A percentile compares a stretch with the other conserved stretches of the same genome.
Evolutionary conservation across 2,329 filamentous ascomycete genomes (phyloP).

Genomic region (Colletotrichum sp.): DNA sequence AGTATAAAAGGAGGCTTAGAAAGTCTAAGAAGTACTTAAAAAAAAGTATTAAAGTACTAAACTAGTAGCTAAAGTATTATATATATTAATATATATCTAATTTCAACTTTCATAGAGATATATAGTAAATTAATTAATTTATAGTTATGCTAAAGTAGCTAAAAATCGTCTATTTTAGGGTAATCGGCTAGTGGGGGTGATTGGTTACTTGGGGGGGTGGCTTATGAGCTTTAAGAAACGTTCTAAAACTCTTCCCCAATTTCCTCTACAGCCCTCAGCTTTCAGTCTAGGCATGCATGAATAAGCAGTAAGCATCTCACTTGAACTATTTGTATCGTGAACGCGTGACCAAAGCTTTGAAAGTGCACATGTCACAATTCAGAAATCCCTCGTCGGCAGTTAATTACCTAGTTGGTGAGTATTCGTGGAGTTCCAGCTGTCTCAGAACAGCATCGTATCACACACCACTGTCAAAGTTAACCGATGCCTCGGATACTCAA

Average conservation of each 20-base stretch:
- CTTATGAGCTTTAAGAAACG: background rate
- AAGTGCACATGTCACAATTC: background rate
- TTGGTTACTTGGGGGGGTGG: no score
- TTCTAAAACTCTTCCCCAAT: background rate
- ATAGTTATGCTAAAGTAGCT: no score
- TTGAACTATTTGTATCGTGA: background rate
- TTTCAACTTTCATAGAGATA: no score
- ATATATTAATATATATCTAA: no score
- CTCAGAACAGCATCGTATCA: background rate
- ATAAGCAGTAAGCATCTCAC: background rate
- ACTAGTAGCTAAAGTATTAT: no score
- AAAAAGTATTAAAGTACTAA: no score
- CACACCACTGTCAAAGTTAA: background rate
- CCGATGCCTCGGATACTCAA: accelerated
- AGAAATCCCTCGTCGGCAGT: accelerated
- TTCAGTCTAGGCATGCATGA: background rate
- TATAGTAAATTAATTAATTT: no score
- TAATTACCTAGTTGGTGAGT: background rate
- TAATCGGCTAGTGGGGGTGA: no score
- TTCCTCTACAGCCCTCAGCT: background rate
- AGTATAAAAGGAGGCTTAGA: no score
- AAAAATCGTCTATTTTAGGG: no score
- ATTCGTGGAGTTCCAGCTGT: background rate
- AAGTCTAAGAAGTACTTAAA: no score
- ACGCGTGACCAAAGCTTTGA: background rate